Evolutionary conservation across 345 rosid genomes (phyloP), one percentile per base, ranked within the genome.

Genomic region (Populus pruinosa): DNA sequence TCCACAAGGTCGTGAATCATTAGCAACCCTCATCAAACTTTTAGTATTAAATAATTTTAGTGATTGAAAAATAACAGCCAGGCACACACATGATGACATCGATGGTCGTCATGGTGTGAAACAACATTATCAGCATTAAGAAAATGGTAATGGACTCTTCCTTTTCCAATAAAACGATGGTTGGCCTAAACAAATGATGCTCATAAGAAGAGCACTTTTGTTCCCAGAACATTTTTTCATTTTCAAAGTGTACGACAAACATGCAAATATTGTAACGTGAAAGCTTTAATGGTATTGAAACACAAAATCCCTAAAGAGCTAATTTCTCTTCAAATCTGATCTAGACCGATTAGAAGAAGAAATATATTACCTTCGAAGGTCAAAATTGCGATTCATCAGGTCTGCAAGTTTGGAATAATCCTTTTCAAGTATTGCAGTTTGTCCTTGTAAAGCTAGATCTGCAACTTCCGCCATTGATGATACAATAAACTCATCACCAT

Each of bases 371-470:
- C 96, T 90, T 83, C 97, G 84, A 72, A 93, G 91, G 77, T 93
- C 92, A 77, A 96, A 96, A 76, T 96, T 93, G 68, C 9, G 85
- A 80, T 92, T 93, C 97, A 92, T 92, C 82, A 96, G 89, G 35
- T 88, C 80, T 53, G 88, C 86, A 68, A 93, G 93, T 79, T 88
- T 91, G 36, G 86, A 69, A 79, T 91, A 84, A 80, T 96, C 88
- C 83, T 85, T 91, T 76, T 87, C 77, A 66, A 89, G 90, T 71
- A 93, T 80, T 65, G 86, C 94, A 67, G 79, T 82, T 76, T 74
- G 80, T 12, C 99, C 99, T 85, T 91, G 87, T 74, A 80, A 78
- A 31, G 97, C 97, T 55, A 92, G 9, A 59, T 89, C 79, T 80
- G 94, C 92, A 75, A 90, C 95, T 86, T 91, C 86, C 78, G 61